These are phyloP conservation scores for Bruguiera sexangula DNA, from an alignment of 345 rosid genomes.

Conservation along the genomic window DNA sequence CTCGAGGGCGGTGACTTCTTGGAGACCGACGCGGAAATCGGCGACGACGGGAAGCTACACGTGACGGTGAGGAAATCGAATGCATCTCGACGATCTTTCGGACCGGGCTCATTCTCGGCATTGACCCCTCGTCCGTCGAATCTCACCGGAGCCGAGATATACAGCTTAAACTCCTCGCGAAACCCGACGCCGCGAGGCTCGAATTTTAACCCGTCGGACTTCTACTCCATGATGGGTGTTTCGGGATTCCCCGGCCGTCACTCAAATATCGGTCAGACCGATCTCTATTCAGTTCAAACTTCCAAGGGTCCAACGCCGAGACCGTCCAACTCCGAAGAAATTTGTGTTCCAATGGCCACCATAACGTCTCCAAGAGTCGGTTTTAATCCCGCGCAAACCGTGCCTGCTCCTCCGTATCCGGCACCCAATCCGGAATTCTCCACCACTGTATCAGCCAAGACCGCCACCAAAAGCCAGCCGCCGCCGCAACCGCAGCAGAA, in stretches of 20 bases:
- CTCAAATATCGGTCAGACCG: slow-evolving; percentile 85
- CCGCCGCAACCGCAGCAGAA: slow-evolving; percentile 26
- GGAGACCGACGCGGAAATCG: slow-evolving; percentile 44
- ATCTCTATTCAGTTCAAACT: slow-evolving; percentile 70
- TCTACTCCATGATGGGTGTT: slow-evolving; percentile 50
- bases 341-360: slow-evolving; percentile 31
- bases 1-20: slow-evolving; percentile 39
- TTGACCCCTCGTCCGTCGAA: slow-evolving; percentile 49
- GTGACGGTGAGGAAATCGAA: slow-evolving; percentile 43
- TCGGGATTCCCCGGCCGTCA: slow-evolving; percentile 63
- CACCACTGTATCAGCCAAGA: slow-evolving; percentile 28
- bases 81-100: slow-evolving; percentile 37
- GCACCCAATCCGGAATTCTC: slow-evolving; percentile 86
- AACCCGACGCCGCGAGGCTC: slow-evolving; percentile 50
- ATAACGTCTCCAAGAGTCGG: slow-evolving; percentile 73
- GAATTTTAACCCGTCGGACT: slow-evolving; percentile 35
- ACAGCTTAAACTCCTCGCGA: slow-evolving; percentile 41
- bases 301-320: slow-evolving; percentile 57
- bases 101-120: slow-evolving; percentile 32
- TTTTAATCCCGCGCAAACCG: slow-evolving; percentile 57
- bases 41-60: slow-evolving; percentile 41
- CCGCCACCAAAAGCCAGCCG: slow-evolving; percentile 26
- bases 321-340: slow-evolving; percentile 46
- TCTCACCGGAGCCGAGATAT: slow-evolving; percentile 50
- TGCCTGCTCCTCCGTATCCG: slow-evolving; percentile 65